phyloP scores from a whole-genome alignment of 73 alveolate species.

The Vitrella brassicaformis region DNA sequence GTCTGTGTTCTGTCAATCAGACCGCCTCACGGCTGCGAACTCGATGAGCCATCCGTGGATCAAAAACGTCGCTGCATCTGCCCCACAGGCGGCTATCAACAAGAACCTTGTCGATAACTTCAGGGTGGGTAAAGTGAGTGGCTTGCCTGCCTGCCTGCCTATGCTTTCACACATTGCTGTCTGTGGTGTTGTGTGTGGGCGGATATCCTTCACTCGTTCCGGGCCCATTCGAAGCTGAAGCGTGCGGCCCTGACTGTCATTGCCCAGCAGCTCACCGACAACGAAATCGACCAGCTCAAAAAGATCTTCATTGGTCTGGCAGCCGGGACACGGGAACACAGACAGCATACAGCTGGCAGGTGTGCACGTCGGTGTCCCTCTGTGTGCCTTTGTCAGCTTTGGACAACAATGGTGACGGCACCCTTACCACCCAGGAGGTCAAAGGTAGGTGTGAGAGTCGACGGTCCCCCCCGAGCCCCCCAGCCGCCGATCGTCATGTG shows the following conservation, averaged over 20 bases:
- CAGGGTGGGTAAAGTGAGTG: neutral
- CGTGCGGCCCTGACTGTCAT: conserved; percentile 21
- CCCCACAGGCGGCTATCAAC: neutral
- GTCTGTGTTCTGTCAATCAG: no score
- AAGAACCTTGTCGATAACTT: neutral
- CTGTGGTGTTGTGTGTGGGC: neutral
- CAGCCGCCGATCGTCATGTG: no score
- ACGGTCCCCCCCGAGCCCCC: no score
- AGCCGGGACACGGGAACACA: no score
- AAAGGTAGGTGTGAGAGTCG: neutral
- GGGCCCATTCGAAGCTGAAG: conserved; percentile 12
- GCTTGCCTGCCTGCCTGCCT: neutral
- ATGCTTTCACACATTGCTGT: neutral
- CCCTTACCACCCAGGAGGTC: conserved; percentile 3
- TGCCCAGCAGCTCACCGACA: conserved; percentile 14
- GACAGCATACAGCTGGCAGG: no score
- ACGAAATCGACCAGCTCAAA: conserved; percentile 24
- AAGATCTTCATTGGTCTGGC: no score
- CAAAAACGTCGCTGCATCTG: neutral
- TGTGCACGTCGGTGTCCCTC: neutral
- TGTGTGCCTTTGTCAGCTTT: conserved; percentile 16
- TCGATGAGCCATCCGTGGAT: conserved; percentile 34
- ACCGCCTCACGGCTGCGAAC: conserved; percentile 50
- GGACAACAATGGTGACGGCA: conserved; percentile 35
- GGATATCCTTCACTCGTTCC: no score